These are phyloP conservation scores for Penicillium psychrosexuale DNA, from an alignment of 2,329 filamentous ascomycete species.

Conservation along the genomic window DNA sequence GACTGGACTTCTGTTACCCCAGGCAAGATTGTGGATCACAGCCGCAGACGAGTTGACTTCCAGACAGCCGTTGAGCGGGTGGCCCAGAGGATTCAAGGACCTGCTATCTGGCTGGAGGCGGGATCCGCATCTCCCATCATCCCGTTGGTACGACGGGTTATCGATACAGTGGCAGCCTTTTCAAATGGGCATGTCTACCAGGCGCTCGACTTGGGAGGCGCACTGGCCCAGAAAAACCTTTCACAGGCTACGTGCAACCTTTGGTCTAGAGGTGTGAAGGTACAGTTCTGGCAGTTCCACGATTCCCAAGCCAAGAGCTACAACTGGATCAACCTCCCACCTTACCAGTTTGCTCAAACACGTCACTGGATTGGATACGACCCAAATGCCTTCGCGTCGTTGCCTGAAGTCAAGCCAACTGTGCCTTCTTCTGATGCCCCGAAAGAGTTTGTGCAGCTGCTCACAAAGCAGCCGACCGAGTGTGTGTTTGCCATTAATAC, in stretches of 20 bases:
- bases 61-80: background rate
- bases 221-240: background rate
- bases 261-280: background rate
- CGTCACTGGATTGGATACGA: background rate
- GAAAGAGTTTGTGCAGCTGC: background rate
- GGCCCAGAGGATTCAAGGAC: background rate
- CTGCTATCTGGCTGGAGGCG: background rate
- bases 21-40: background rate
- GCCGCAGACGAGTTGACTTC: background rate
- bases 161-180: background rate
- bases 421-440: background rate
- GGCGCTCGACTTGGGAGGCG: background rate
- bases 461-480: background rate
- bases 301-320: background rate
- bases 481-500: background rate
- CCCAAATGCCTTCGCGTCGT: background rate
- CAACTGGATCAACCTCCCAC: background rate
- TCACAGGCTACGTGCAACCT: background rate
- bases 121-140: background rate
- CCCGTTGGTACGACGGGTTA: background rate
- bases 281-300: background rate
- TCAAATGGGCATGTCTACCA: background rate
- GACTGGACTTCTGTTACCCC: background rate
- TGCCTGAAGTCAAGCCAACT: background rate
- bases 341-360: slow-evolving; percentile 1